Conservation (phyloP, 116 monocot species). For the Phalaenopsis hybrid region DNA sequence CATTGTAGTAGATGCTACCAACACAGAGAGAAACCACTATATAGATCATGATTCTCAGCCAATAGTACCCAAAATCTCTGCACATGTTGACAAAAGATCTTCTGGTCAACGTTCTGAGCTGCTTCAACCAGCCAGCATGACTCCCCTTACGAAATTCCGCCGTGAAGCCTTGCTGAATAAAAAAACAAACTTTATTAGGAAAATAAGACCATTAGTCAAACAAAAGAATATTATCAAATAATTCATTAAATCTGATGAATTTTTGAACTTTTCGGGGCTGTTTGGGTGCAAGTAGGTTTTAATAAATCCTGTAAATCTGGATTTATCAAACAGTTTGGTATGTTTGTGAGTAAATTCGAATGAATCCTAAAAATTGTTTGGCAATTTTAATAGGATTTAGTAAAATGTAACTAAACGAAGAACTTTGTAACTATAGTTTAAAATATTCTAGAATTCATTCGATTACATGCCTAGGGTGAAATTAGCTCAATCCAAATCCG, state of each 20-base stretch:
- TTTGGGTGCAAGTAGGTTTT: too few relatives aligned
- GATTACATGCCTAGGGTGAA: too few relatives aligned
- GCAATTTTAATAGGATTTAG: background rate
- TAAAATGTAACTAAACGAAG: too few relatives aligned
- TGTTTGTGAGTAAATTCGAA: too few relatives aligned
- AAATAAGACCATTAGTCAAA: background rate
- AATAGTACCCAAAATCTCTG: constrained; percentile 93
- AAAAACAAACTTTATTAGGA: background rate
- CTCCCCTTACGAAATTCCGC: constrained; percentile 50
- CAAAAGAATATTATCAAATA: too few relatives aligned
- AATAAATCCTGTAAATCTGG: too few relatives aligned
- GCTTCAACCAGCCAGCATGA: constrained; percentile 68
- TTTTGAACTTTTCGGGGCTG: too few relatives aligned
- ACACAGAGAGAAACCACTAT: constrained; percentile 74
- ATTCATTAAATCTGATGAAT: too few relatives aligned
- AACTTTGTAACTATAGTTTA: too few relatives aligned
- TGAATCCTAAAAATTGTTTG: background rate
- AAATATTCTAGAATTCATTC: too few relatives aligned
- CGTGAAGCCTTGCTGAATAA: constrained; percentile 42
- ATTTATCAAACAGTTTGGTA: too few relatives aligned
- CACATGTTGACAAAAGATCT: constrained; percentile 90
- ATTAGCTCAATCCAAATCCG: too few relatives aligned
- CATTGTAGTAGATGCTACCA: constrained; percentile 68
- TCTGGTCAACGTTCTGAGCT: constrained; percentile 56
- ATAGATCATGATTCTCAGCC: constrained; percentile 76